Evolutionary conservation across 768 basidiomycete species (phyloP).

Genomic region (Pisolithus microcarpus): DNA sequence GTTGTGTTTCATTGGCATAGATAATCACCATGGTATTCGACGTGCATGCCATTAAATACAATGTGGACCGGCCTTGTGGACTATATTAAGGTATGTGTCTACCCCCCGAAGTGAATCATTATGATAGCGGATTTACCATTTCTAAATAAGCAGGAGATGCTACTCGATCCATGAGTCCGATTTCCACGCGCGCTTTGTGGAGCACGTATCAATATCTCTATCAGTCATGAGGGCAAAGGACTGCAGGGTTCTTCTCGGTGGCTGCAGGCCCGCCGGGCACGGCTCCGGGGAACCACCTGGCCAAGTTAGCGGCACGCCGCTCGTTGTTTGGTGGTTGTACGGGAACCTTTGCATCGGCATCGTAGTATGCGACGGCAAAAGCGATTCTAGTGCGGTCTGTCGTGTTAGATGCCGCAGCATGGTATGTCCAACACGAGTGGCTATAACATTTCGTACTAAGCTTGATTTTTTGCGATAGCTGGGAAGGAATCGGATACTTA

Average conservation of each 20-base stretch:
- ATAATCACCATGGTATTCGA: too few species aligned
- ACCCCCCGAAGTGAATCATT: too few species aligned
- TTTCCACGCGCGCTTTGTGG: too few species aligned
- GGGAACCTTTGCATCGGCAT: slow-evolving; percentile 2
- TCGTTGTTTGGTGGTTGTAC: not conserved
- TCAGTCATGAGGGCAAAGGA: not conserved
- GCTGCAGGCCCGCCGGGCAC: not conserved
- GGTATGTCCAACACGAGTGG: slow-evolving; percentile 7
- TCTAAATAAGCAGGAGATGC: too few species aligned
- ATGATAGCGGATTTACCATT: too few species aligned
- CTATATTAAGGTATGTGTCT: too few species aligned
- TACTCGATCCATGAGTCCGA: too few species aligned
- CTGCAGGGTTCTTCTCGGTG: slow-evolving; percentile 1
- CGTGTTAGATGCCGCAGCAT: slow-evolving; percentile 1
- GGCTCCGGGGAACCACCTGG: slow-evolving; percentile 4
- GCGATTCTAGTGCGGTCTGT: not conserved
- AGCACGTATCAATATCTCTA: too few species aligned
- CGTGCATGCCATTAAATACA: too few species aligned
- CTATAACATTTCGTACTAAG: not conserved
- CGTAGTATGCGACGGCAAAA: slow-evolving; percentile 1
- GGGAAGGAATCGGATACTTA: not conserved
- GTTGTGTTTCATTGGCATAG: too few species aligned
- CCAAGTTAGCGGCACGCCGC: slow-evolving; percentile 4
- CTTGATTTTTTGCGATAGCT: too few species aligned
- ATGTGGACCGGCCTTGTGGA: too few species aligned